Evolutionary conservation across 345 rosid species (phyloP).

Genomic region (Heritiera littoralis): DNA sequence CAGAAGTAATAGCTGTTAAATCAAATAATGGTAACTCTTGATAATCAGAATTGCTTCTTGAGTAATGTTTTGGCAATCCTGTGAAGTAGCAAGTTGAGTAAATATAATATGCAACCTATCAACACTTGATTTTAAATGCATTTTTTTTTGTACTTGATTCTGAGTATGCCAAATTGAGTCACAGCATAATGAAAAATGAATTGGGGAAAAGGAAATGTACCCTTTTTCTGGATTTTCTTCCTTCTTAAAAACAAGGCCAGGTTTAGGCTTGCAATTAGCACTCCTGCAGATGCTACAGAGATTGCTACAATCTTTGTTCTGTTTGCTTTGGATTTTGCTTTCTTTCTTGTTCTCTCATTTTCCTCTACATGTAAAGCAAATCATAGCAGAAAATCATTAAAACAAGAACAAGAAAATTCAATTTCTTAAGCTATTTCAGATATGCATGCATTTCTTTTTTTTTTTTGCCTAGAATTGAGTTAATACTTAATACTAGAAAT

Average conservation of each 20-base stretch:
- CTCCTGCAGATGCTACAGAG: background rate
- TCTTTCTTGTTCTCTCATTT: background rate
- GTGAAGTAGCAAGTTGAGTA: background rate
- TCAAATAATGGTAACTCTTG: conserved; percentile 39
- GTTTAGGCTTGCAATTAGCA: conserved; percentile 1
- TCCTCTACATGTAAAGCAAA: background rate
- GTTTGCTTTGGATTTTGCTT: background rate
- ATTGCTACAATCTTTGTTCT: background rate
- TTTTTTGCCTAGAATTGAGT: too few species aligned
- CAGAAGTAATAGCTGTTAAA: conserved; percentile 25
- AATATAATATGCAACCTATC: background rate
- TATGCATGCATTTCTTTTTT: too few species aligned
- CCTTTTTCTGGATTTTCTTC: background rate
- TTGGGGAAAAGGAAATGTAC: background rate
- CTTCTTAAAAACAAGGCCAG: background rate
- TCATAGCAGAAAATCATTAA: background rate
- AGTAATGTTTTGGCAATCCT: background rate
- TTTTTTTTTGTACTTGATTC: too few species aligned
- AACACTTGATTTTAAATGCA: too few species aligned
- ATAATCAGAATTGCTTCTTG: background rate
- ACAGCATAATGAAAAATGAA: background rate
- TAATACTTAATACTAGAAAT: too few species aligned
- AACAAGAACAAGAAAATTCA: background rate
- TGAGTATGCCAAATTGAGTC: background rate
- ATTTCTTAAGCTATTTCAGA: too few species aligned